Evolutionary conservation across 2,329 filamentous ascomycete species (phyloP).

Genomic region (Scytalidium lignicola): DNA sequence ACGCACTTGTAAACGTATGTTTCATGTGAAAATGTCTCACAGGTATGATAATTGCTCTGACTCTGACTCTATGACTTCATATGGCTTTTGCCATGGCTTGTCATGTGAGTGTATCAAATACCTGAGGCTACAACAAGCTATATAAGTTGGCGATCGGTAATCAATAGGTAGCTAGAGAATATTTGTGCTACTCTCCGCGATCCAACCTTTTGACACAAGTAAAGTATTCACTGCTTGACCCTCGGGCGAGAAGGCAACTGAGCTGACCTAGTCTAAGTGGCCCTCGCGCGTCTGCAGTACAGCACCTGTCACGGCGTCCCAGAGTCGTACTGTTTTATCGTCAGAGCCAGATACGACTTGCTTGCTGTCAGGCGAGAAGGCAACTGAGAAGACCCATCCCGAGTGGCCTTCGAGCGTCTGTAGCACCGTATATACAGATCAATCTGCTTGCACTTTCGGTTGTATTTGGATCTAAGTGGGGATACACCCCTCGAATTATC

Average conservation of each 20-base stretch:
- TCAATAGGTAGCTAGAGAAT: too few species aligned
- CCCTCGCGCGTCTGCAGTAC: not conserved
- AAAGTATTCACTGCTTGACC: not conserved
- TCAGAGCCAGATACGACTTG: too few species aligned
- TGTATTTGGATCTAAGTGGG: slow-evolving; percentile 2
- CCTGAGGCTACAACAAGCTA: too few species aligned
- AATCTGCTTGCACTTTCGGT: slow-evolving; percentile 4
- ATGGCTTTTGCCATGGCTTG: too few species aligned
- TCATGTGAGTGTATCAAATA: too few species aligned
- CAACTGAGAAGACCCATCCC: not conserved
- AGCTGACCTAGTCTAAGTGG: slow-evolving; percentile 2
- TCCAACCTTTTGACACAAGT: too few species aligned
- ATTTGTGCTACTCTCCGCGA: too few species aligned
- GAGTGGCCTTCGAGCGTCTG: slow-evolving; percentile 11
- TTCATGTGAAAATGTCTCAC: too few species aligned
- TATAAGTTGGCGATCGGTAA: too few species aligned
- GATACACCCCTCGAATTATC: slow-evolving; percentile 2
- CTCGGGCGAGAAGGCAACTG: slow-evolving; percentile 5
- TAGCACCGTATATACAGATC: not conserved
- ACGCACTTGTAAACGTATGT: too few species aligned
- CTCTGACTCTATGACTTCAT: too few species aligned
- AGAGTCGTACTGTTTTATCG: slow-evolving; percentile 2
- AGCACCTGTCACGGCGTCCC: slow-evolving; percentile 5
- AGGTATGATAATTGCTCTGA: too few species aligned
- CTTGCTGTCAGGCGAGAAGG: slow-evolving; percentile 6